These are phyloP conservation scores for Saksenaea oblongispora DNA, from an alignment of 371 early-diverging fungal genomes.

Conservation along the genomic window DNA sequence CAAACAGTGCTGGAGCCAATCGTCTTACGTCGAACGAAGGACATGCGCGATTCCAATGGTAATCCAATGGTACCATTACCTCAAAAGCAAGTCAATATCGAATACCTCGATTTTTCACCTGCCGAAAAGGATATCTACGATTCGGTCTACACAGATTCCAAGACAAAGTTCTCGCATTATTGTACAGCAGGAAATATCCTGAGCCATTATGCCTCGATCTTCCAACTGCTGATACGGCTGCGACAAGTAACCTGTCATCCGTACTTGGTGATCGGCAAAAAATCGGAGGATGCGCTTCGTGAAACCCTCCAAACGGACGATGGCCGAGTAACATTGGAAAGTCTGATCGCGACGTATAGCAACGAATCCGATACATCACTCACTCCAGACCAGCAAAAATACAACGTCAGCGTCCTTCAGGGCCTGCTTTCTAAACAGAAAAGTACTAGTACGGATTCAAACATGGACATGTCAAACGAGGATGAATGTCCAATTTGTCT, in stretches of 20 bases:
- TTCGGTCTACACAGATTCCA: conserved; percentile 46
- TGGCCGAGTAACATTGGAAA: conserved; percentile 45
- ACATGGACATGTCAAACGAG: neutral
- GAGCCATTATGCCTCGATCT: conserved; percentile 51
- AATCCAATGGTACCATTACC: conserved; percentile 68
- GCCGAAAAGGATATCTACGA: conserved; percentile 51
- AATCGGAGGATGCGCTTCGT: conserved; percentile 10
- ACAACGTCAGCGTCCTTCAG: conserved; percentile 17
- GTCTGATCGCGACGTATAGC: conserved; percentile 45
- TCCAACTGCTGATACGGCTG: conserved; percentile 53
- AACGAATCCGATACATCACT: conserved; percentile 7
- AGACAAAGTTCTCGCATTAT: conserved; percentile 45
- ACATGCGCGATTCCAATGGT: conserved; percentile 56
- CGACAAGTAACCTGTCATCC: conserved; percentile 75
- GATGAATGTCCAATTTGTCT: conserved; percentile 41
- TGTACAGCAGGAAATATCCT: conserved; percentile 45
- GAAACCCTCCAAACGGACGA: conserved; percentile 9
- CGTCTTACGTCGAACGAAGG: conserved; percentile 67
- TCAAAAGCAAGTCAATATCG: conserved; percentile 52
- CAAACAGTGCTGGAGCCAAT: conserved; percentile 71
- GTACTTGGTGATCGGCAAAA: conserved; percentile 43
- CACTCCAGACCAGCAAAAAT: conserved; percentile 1
- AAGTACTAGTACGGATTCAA: neutral
- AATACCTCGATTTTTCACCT: conserved; percentile 57
- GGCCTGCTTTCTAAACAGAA: conserved; percentile 8